These are phyloP conservation scores for Ceraceosorus guamensis DNA, from an alignment of 1,284 basidiomycete species.

Conservation along the genomic window DNA sequence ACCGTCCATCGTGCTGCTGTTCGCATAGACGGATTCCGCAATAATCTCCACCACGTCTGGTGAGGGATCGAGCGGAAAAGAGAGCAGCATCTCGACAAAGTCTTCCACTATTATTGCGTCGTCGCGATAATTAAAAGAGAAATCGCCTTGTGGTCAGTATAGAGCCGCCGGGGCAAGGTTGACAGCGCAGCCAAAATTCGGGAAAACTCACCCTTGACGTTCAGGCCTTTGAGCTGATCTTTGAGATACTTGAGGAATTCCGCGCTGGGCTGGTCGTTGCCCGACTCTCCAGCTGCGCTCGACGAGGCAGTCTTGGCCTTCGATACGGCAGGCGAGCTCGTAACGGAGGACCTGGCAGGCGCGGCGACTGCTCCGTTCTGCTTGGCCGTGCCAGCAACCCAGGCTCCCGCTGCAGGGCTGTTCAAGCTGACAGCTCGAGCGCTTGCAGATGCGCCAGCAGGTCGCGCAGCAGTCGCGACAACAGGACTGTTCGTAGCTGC, in stretches of 20 bases:
- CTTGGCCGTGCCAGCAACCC: background rate
- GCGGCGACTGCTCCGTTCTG: background rate
- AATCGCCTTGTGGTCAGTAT: too few species aligned
- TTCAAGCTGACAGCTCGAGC: background rate
- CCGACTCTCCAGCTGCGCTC: slow-evolving; percentile 19
- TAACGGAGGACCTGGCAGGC: background rate
- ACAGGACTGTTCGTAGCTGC: background rate
- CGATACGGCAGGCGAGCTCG: background rate
- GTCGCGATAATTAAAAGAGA: background rate
- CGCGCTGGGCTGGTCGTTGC: slow-evolving; percentile 56
- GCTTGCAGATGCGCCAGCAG: background rate
- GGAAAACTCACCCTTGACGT: slow-evolving; percentile 63
- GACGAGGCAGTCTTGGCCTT: background rate
- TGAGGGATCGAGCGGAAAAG: slow-evolving; percentile 46
- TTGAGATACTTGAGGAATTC: slow-evolving; percentile 91
- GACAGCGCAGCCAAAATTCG: slow-evolving; percentile 27
- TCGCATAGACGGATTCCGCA: slow-evolving; percentile 64
- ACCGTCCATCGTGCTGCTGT: slow-evolving; percentile 87
- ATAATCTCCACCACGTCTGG: slow-evolving; percentile 48
- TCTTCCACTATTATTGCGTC: slow-evolving; percentile 30
- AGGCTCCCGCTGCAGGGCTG: background rate
- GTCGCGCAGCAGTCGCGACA: too few species aligned
- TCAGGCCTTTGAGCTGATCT: slow-evolving; percentile 75
- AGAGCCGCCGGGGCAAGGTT: slow-evolving; percentile 1
- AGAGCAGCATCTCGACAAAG: slow-evolving; percentile 49